Percentiles rank a stretch among this genome's conserved stretches.
Evolutionary conservation across 2,329 filamentous ascomycete genomes (phyloP).

Genomic region (Trichoderma atrobrunneum): DNA sequence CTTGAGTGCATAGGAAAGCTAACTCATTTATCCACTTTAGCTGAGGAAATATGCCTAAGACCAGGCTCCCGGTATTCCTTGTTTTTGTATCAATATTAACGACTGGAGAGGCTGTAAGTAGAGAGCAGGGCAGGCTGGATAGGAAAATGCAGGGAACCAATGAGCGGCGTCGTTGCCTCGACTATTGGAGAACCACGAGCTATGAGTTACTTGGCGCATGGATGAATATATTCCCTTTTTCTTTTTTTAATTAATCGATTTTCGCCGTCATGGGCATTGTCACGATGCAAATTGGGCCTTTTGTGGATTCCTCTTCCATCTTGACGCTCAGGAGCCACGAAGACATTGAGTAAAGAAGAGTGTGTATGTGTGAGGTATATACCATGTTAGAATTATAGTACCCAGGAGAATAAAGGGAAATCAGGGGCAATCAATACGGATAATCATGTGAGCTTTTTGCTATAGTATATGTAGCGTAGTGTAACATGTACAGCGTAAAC

Average conservation of each 20-base stretch:
- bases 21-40: conserved; percentile 24
- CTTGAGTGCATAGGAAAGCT: neutral
- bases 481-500: neutral
- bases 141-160: conserved; percentile 11
- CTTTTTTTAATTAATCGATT: neutral
- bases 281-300: neutral
- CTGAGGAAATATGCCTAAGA: conserved; percentile 36
- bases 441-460: neutral
- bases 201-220: conserved; percentile 17
- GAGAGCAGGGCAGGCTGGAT: neutral
- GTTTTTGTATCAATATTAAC: conserved; percentile 15
- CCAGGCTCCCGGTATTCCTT: neutral
- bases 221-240: neutral
- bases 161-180: neutral
- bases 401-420: neutral
- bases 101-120: neutral
- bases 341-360: neutral
- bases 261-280: neutral
- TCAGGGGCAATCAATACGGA: neutral
- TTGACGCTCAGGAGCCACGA: neutral
- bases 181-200: conserved; percentile 16
- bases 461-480: neutral
- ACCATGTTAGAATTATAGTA: neutral
- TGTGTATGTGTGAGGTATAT: neutral
- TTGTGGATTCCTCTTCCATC: neutral